Percentiles rank a stretch among this genome's conserved stretches.
phyloP scores from a whole-genome alignment of 371 early-diverging fungal species.

The Circinella umbellata region DNA sequence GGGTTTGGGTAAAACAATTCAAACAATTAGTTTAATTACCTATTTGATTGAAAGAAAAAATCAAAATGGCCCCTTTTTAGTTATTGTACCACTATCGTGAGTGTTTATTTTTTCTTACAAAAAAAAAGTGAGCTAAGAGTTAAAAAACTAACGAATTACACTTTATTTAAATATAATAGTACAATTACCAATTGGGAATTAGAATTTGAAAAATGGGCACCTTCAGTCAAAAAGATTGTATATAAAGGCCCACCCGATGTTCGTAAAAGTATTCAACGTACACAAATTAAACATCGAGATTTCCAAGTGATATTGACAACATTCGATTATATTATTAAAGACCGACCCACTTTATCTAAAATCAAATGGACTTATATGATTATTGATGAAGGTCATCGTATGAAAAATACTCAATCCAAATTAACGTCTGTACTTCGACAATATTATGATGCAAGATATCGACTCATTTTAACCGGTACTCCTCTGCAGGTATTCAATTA shows the following conservation, averaged over 20 bases:
- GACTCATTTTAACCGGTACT: slow-evolving; percentile 99
- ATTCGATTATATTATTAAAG: slow-evolving; percentile 97
- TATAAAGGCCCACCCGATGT: slow-evolving; percentile 87
- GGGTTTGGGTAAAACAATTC: slow-evolving; percentile 98
- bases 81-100: slow-evolving; percentile 92
- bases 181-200: slow-evolving; percentile 96
- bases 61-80: slow-evolving; percentile 91
- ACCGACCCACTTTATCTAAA: slow-evolving; percentile 79
- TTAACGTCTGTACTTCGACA: slow-evolving; percentile 85
- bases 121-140: background rate
- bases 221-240: slow-evolving; percentile 84
- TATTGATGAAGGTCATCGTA: slow-evolving; percentile 98
- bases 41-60: slow-evolving; percentile 91
- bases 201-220: slow-evolving; percentile 99
- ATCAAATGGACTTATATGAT: slow-evolving; percentile 96
- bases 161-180: slow-evolving; percentile 16
- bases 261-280: slow-evolving; percentile 70
- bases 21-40: slow-evolving; percentile 96
- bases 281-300: slow-evolving; percentile 71
- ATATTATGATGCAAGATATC: slow-evolving; percentile 85
- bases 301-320: slow-evolving; percentile 98
- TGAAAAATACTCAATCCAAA: slow-evolving; percentile 95
- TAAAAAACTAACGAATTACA: background rate
- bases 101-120: slow-evolving; percentile 19
- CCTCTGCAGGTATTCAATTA: slow-evolving; percentile 98